Conservation (phyloP, 129 eudicot genomes). For the Helianthus tuberosus region DNA sequence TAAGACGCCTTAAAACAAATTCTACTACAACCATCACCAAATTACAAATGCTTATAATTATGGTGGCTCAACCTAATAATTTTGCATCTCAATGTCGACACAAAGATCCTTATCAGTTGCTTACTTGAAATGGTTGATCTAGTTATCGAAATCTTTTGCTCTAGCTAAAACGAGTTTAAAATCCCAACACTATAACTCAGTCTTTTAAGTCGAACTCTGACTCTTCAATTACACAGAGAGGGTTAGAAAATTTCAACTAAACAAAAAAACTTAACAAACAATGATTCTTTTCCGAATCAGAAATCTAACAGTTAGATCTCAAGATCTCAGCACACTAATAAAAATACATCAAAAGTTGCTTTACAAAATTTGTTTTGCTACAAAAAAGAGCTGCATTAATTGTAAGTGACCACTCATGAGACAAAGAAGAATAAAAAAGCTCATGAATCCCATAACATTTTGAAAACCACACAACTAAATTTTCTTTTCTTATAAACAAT, state of each 20-base stretch:
- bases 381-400: conserved; percentile 22
- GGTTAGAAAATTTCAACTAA: too few relatives aligned
- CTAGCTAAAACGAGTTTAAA: conserved; percentile 2
- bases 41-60: neutral
- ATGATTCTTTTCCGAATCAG: conserved; percentile 10
- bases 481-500: too few relatives aligned
- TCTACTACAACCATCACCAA: neutral
- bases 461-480: neutral
- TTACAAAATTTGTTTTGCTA: conserved; percentile 7
- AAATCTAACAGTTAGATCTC: conserved; percentile 20
- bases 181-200: neutral
- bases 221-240: neutral
- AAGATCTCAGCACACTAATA: conserved; percentile 12
- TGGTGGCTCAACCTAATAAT: neutral
- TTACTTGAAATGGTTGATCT: neutral
- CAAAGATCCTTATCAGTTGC: neutral
- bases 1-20: neutral
- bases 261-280: neutral
- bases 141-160: neutral
- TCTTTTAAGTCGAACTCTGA: neutral
- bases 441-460: neutral
- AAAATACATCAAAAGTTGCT: conserved; percentile 10
- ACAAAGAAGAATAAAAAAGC: neutral
- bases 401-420: conserved; percentile 17
- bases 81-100: conserved; percentile 17